Percentiles rank a stretch among this genome's conserved stretches.
Evolutionary conservation across 2,329 filamentous ascomycete species (phyloP).

Genomic region (Exophiala viscosa): DNA sequence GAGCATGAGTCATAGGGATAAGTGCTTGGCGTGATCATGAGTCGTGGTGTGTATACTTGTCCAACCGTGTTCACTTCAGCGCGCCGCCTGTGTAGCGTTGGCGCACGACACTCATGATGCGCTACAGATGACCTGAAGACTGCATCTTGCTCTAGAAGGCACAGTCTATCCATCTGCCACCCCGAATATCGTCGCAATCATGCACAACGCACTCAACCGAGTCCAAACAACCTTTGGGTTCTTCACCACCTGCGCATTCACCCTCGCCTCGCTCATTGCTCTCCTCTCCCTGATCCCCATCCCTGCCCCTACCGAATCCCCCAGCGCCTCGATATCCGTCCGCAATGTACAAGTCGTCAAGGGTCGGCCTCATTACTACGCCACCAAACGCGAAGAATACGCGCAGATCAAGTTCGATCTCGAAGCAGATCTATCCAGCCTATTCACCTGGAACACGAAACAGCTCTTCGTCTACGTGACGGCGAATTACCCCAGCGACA

Average conservation of each 20-base stretch:
- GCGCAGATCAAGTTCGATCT: conserved; percentile 91
- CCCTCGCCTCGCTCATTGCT: conserved; percentile 74
- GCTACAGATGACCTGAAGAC: not conserved
- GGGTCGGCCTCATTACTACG: conserved; percentile 95
- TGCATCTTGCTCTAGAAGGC: not conserved
- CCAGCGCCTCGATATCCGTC: conserved; percentile 61
- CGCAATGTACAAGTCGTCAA: conserved; percentile 83
- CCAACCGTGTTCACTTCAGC: conserved; percentile 8
- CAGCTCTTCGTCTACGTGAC: conserved; percentile 96
- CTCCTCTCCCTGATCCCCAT: conserved; percentile 61
- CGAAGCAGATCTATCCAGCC: conserved; percentile 80
- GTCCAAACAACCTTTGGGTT: conserved; percentile 93
- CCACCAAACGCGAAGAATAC: conserved; percentile 88
- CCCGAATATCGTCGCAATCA: conserved; percentile 36
- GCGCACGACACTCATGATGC: not conserved
- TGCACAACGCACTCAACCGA: conserved; percentile 85
- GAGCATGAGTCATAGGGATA: not conserved
- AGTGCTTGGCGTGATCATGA: not conserved
- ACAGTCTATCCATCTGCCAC: not conserved
- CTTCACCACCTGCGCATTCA: conserved; percentile 91
- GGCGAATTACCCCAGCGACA: conserved; percentile 58
- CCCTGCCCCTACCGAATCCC: conserved; percentile 54
- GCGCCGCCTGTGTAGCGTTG: not conserved
- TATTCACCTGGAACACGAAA: conserved; percentile 99
- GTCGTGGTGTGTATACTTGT: not conserved